Evolutionary conservation across 345 rosid genomes (phyloP), one percentile per base, ranked within the genome.

Genomic region (Rhodamnia argentea): DNA sequence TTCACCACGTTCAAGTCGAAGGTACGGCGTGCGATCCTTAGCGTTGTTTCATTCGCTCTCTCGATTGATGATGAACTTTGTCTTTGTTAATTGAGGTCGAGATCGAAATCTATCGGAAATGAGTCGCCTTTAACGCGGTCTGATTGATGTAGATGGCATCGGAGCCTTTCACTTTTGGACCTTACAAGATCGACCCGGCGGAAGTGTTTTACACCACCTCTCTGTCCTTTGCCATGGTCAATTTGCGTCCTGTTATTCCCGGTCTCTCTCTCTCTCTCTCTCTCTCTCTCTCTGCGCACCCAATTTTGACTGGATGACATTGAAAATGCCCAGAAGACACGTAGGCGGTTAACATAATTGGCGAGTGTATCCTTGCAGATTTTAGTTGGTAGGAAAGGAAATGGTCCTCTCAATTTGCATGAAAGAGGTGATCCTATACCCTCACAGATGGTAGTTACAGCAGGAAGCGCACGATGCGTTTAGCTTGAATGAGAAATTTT

Each of bases 161-260:
- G 52, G 86, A 86, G 54, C 32, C 54, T 52, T 75, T 42, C 87
- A 84, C 9, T 15, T 95, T 97, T 83, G 99, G 99, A 1, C 95
- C 96, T 13, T 93, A 95, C 91, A 90, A 90, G 84, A 94, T 97
- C 56, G 94, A 93, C 74, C 86, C 92, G 4, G 90, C 91, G 91
- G 96, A 96, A 90, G 98, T 97, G 40, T 97, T 97, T 89, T 96
- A 93, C 91, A 37, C 94, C 83, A 93, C 95, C 27, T 82, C 87
- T 27, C 91, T 93, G 82, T 97, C 99, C 84, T 97, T 86, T 70
- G 99, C 98, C 51, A 84, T 95, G 92, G 99, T 97, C 91, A 97
- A 97, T 88, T 93, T 95, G 87, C 98, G 99, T 26, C 99, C 99
- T 50, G 90, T 96, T 86, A 87, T 93, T 90, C 98, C 96, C 86